phyloP scores from a whole-genome alignment of 441 rosid species.

The Adansonia gregorii region DNA sequence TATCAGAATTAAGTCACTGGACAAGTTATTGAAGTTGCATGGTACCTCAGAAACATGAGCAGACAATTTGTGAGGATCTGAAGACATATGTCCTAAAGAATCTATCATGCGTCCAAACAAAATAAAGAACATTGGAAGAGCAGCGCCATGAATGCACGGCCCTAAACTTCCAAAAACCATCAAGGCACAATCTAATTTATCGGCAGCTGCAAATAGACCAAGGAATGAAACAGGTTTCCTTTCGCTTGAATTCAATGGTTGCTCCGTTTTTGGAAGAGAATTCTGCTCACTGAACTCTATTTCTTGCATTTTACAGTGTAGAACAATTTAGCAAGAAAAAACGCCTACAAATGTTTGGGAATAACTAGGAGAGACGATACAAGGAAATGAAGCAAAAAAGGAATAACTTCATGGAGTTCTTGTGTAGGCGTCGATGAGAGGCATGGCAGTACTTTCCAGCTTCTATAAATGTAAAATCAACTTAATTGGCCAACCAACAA shows the following conservation, averaged over 20 bases:
- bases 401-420: conserved; percentile 21
- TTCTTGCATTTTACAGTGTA: conserved; percentile 37
- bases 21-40: neutral
- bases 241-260: conserved; percentile 31
- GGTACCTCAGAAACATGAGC: conserved; percentile 64
- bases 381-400: conserved; percentile 16
- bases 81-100: conserved; percentile 63
- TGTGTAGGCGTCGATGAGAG: conserved; percentile 26
- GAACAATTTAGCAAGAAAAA: neutral
- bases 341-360: neutral
- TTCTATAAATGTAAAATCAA: conserved; percentile 41
- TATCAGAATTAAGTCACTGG: neutral
- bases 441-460: conserved; percentile 21
- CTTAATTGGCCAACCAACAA: conserved; percentile 40
- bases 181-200: conserved; percentile 51
- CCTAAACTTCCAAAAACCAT: conserved; percentile 70
- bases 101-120: conserved; percentile 74
- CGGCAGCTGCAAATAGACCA: conserved; percentile 70
- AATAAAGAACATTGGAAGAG: conserved; percentile 68
- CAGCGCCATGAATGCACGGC: conserved; percentile 63
- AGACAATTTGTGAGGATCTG: conserved; percentile 55
- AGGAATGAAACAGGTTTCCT: conserved; percentile 54
- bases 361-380: conserved; percentile 3
- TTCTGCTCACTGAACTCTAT: conserved; percentile 27
- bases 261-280: conserved; percentile 23